These are phyloP conservation scores for Aspergillus fijiensis DNA, from an alignment of 2,329 filamentous ascomycete species.

Conservation along the genomic window DNA sequence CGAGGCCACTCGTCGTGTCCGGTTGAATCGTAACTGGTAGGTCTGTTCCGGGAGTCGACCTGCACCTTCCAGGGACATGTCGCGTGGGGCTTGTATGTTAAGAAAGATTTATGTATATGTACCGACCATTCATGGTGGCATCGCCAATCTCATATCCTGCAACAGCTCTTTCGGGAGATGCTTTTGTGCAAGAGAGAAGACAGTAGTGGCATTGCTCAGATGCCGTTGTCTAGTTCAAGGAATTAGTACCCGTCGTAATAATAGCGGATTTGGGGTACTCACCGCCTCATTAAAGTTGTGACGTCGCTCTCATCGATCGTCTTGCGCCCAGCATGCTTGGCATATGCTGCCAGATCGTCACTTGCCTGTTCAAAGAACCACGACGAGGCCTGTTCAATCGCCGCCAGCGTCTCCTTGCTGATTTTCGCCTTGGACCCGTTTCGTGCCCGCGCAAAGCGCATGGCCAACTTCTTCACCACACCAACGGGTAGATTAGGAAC, in stretches of 20 bases:
- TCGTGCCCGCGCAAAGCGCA: conserved; percentile 67
- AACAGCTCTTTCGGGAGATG: conserved; percentile 78
- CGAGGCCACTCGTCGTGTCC: conserved; percentile 69
- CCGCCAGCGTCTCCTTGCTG: conserved; percentile 69
- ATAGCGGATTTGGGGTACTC: conserved; percentile 33
- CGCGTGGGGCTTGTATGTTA: conserved; percentile 34
- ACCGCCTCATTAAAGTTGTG: conserved; percentile 79
- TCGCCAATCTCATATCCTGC: conserved; percentile 65
- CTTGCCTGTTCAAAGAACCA: conserved; percentile 90
- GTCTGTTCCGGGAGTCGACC: conserved; percentile 2
- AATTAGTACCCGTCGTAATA: conserved; percentile 28
- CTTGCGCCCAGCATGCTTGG: conserved; percentile 76
- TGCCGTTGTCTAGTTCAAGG: conserved; percentile 67
- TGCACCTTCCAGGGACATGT: conserved; percentile 30
- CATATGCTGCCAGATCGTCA: conserved; percentile 76
- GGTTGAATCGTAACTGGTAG: conserved; percentile 74
- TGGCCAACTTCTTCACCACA: conserved; percentile 66
- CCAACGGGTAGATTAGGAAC: conserved; percentile 72
- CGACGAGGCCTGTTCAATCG: conserved; percentile 76
- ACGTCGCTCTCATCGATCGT: conserved; percentile 85
- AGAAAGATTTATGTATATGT: conserved; percentile 19
- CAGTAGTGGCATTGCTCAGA: conserved; percentile 67
- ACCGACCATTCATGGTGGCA: conserved; percentile 33
- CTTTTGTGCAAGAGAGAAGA: conserved; percentile 81
- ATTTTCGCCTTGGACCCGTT: conserved; percentile 67